Conservation (phyloP, 768 basidiomycete species). For the Agaricus bisporus region DNA sequence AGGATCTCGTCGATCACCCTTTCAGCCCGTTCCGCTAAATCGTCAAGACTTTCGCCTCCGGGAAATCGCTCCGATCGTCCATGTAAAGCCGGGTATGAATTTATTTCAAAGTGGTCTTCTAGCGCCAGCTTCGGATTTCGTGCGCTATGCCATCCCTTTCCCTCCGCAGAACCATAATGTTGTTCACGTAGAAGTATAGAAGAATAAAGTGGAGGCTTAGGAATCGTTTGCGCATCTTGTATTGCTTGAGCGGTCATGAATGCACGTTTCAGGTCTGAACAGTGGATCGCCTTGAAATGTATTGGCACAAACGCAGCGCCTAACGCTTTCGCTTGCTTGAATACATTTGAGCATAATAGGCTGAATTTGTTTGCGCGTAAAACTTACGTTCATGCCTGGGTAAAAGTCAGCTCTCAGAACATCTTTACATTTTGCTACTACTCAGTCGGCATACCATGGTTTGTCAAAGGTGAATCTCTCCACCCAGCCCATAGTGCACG, state of each 20-base stretch:
- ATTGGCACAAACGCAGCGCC: conserved; percentile 44
- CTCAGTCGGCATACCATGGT: conserved; percentile 48
- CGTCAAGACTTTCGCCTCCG: conserved; percentile 65
- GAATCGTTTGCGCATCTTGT: conserved; percentile 37
- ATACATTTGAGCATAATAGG: not conserved
- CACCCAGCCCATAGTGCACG: conserved; percentile 65
- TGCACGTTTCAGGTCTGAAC: conserved; percentile 65
- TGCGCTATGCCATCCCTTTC: conserved; percentile 37
- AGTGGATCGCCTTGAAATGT: conserved; percentile 50
- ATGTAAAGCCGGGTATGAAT: conserved; percentile 44
- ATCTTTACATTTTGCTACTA: conserved; percentile 34
- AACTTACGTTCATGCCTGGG: not conserved
- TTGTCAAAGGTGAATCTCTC: conserved; percentile 66
- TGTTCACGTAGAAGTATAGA: conserved; percentile 60
- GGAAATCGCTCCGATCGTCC: conserved; percentile 51
- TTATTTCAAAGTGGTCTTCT: conserved; percentile 44
- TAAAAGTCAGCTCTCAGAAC: conserved; percentile 31
- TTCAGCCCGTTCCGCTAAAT: conserved; percentile 52
- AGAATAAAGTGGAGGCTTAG: conserved; percentile 39
- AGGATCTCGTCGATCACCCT: conserved; percentile 44
- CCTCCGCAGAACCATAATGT: conserved; percentile 66
- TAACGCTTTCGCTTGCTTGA: conserved; percentile 59
- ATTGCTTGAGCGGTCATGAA: conserved; percentile 55
- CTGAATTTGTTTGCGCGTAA: not conserved
- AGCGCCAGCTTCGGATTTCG: conserved; percentile 28